These are phyloP conservation scores for Daldinia sp. DNA, from an alignment of 2,329 filamentous ascomycete species.

Conservation along the genomic window DNA sequence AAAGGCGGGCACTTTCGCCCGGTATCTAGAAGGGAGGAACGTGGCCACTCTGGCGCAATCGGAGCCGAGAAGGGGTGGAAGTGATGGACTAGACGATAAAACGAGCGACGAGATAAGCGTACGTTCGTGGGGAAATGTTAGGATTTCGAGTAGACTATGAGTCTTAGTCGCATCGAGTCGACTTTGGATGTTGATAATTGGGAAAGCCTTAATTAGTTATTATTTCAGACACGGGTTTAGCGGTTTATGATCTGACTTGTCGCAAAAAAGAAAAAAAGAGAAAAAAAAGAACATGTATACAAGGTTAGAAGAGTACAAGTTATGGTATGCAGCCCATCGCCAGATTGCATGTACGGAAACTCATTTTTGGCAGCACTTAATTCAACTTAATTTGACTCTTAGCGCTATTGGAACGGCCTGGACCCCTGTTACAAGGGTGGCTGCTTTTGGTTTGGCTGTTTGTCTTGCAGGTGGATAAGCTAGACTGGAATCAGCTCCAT, in stretches of 20 bases:
- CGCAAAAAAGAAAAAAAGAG: too few species aligned
- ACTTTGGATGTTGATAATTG: constrained; percentile 3
- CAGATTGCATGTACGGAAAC: constrained; percentile 25
- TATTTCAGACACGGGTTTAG: constrained; percentile 14
- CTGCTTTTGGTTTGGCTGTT: too few species aligned
- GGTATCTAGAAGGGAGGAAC: constrained; percentile 22
- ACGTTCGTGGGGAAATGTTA: constrained; percentile 3
- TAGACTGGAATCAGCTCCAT: not conserved
- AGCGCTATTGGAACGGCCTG: constrained; percentile 18
- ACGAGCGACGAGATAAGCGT: constrained; percentile 12
- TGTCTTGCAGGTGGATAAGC: too few species aligned
- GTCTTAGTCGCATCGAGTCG: constrained; percentile 25
- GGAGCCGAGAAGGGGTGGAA: not conserved
- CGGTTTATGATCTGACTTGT: constrained; percentile 28
- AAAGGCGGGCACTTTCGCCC: constrained; percentile 22
- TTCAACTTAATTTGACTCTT: constrained; percentile 8
- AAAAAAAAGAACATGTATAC: too few species aligned
- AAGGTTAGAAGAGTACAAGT: too few species aligned
- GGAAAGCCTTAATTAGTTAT: constrained; percentile 5
- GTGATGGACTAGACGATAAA: not conserved
- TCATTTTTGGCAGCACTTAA: constrained; percentile 33
- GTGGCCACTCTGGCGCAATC: constrained; percentile 33
- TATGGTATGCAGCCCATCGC: constrained; percentile 21
- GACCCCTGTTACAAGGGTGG: too few species aligned
- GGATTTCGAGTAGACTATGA: not conserved